Evolutionary conservation across 768 basidiomycete genomes (phyloP).

Genomic region (Hysterangium stoloniferum): DNA sequence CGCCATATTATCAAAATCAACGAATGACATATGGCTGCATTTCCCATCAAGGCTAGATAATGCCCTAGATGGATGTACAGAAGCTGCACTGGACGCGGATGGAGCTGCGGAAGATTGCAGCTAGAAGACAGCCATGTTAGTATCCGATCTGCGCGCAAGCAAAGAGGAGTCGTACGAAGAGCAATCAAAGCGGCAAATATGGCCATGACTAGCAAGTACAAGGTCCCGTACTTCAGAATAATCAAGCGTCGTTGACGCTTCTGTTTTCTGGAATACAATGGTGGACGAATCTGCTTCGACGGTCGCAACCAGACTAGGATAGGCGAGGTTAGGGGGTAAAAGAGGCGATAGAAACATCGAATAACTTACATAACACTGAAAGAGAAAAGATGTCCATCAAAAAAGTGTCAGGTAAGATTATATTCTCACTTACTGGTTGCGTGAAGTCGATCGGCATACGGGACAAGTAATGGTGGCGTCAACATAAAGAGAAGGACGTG

Average conservation of each 20-base stretch:
- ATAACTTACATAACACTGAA: slow-evolving; percentile 6
- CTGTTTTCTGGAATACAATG: slow-evolving; percentile 91
- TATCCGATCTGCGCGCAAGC: not conserved
- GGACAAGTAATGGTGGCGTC: slow-evolving; percentile 77
- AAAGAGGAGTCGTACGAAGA: slow-evolving; percentile 49
- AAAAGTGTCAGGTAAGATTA: slow-evolving; percentile 36
- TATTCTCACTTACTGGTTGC: slow-evolving; percentile 47
- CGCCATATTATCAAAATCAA: not conserved
- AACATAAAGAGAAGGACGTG: slow-evolving; percentile 83
- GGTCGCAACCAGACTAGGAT: slow-evolving; percentile 86
- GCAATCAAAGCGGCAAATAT: slow-evolving; percentile 75
- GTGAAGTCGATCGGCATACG: slow-evolving; percentile 82
- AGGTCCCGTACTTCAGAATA: slow-evolving; percentile 75
- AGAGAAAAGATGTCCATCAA: slow-evolving; percentile 43
- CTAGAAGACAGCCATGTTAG: slow-evolving; percentile 31
- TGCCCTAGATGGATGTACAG: slow-evolving; percentile 65
- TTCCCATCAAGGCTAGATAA: not conserved
- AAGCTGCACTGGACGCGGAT: slow-evolving; percentile 75
- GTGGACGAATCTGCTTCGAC: slow-evolving; percentile 88
- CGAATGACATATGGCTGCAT: not conserved
- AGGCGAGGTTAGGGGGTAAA: slow-evolving; percentile 11
- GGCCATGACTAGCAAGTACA: slow-evolving; percentile 73
- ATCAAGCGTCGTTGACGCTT: slow-evolving; percentile 90
- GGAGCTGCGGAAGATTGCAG: slow-evolving; percentile 71
- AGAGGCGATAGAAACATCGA: not conserved